Base-by-base conservation (phyloP, 1,284 basidiomycete genomes). In the Pyrrhoderma lamaoense region DNA sequence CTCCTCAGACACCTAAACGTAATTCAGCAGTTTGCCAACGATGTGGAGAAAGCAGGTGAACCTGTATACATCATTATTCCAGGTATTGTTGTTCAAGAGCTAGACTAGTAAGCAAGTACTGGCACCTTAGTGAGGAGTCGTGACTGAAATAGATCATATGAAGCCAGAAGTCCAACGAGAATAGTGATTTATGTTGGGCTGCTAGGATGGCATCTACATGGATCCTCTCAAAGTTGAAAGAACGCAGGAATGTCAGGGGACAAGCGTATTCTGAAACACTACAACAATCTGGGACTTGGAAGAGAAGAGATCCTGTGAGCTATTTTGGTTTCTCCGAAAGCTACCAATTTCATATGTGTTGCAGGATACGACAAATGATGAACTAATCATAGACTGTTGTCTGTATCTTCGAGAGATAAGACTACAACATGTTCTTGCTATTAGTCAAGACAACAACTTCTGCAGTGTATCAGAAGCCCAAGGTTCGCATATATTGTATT, bases 381-480 rank as follows among this genome's bases (percentile, higher is more conserved):
- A 72, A 45, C 65, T 80, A 25, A 87, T 89, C 58, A 65, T 84
- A 40, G 85, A 88, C 61, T 89, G 86, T 58, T 84, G 80, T 59
- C 65, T 72, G 56, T 84, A 78, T 62, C 86, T 82, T 60, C 50
- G 50, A 34, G 51, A 53, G 16, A 60, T 56, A 36, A 51, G 49
- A 34, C 22, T 19, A 8, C 55, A 56, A 5, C 62, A 61, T 4
- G 67, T 69, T 23, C 57, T 75, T 48, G 60, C 88, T 39, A 77
- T 80, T 60, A 85, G 79, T 51, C 74, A 70, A 45, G 86, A 89
- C 62, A 80, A 76, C 43, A 82, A 83, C 58, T 64, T 89, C 27
- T 76, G 73, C 51, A 68, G 78, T 49, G 70, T 77, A 55, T 70
- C 73, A 19, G 70, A 77, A 59, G 71, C 70, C 14, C 70, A 74